Percentiles rank a stretch among this genome's conserved stretches.
Evolutionary conservation across 768 basidiomycete genomes (phyloP).

Genomic region (Amanita pseudoporphyria): DNA sequence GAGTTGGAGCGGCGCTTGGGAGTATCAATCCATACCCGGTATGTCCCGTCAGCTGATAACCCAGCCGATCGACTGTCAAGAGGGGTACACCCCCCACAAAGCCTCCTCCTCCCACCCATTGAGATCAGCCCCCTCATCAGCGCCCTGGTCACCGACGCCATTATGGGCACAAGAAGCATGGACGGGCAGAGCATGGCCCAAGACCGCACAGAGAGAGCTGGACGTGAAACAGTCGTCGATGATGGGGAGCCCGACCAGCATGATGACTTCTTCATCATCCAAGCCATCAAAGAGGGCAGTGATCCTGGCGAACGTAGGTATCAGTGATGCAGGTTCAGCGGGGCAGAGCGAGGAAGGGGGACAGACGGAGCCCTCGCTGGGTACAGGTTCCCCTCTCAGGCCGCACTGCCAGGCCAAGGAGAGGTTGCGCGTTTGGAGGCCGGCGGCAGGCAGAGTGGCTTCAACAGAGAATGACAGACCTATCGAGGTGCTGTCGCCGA

Average conservation of each 20-base stretch:
- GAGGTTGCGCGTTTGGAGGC: constrained; percentile 12
- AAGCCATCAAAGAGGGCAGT: neutral
- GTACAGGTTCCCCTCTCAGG: constrained; percentile 10
- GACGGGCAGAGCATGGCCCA: neutral
- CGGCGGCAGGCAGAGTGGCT: neutral
- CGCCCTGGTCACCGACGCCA: constrained; percentile 11
- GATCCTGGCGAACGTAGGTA: neutral
- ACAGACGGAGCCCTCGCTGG: too few species aligned
- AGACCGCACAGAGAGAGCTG: too few species aligned
- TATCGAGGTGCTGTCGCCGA: neutral
- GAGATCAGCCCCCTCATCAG: constrained; percentile 11
- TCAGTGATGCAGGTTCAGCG: neutral
- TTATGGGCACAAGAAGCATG: neutral
- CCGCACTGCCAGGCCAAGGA: constrained; percentile 16
- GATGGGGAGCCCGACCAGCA: neutral
- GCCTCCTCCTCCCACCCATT: constrained; percentile 16
- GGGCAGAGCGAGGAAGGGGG: too few species aligned
- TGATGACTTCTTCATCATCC: neutral
- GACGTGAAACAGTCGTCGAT: neutral
- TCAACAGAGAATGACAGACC: neutral
- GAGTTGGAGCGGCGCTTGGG: neutral
- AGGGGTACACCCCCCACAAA: constrained; percentile 11
- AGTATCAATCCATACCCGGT: constrained; percentile 13
- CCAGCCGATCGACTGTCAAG: constrained; percentile 21
- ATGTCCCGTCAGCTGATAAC: constrained; percentile 20